Conservation (phyloP, 2,329 filamentous ascomycete species). For the Diaporthe ilicicola region DNA sequence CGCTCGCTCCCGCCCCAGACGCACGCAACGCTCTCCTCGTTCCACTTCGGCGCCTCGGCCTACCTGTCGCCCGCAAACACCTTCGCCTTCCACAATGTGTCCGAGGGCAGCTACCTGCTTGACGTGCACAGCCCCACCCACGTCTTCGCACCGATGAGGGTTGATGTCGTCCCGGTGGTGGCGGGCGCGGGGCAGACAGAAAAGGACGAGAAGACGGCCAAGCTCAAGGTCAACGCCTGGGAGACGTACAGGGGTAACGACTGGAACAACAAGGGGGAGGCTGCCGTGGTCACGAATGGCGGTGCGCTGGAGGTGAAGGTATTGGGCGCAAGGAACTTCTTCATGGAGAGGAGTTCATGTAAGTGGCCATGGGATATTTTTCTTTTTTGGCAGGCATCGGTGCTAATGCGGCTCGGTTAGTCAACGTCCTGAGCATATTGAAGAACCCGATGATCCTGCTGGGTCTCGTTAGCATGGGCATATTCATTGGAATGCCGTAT, state of each 20-base stretch:
- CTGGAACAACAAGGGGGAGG: slow-evolving; percentile 86
- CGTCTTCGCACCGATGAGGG: slow-evolving; percentile 79
- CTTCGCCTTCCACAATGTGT: slow-evolving; percentile 79
- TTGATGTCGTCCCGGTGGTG: slow-evolving; percentile 69
- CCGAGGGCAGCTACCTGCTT: slow-evolving; percentile 78
- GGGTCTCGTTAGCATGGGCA: slow-evolving; percentile 79
- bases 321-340: slow-evolving; percentile 75
- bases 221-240: slow-evolving; percentile 70
- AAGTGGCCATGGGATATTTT: slow-evolving; percentile 53
- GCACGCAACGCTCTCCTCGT: slow-evolving; percentile 66
- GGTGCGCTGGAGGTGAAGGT: slow-evolving; percentile 68
- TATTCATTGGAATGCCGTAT: slow-evolving; percentile 95
- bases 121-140: slow-evolving; percentile 81
- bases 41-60: slow-evolving; percentile 54
- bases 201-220: slow-evolving; percentile 40
- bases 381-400: not conserved
- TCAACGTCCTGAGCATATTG: slow-evolving; percentile 81
- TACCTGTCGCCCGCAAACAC: slow-evolving; percentile 74
- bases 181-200: slow-evolving; percentile 44
- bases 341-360: slow-evolving; percentile 79
- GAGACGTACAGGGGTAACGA: slow-evolving; percentile 90
- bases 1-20: slow-evolving; percentile 69
- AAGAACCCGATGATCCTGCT: slow-evolving; percentile 98
- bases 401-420: slow-evolving; percentile 49
- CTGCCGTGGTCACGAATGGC: slow-evolving; percentile 49